A percentile compares a stretch with the other conserved stretches of the same genome.
Evolutionary conservation across 208 protist species (phyloP).

Genomic region (Wallacemonas sp.): DNA sequence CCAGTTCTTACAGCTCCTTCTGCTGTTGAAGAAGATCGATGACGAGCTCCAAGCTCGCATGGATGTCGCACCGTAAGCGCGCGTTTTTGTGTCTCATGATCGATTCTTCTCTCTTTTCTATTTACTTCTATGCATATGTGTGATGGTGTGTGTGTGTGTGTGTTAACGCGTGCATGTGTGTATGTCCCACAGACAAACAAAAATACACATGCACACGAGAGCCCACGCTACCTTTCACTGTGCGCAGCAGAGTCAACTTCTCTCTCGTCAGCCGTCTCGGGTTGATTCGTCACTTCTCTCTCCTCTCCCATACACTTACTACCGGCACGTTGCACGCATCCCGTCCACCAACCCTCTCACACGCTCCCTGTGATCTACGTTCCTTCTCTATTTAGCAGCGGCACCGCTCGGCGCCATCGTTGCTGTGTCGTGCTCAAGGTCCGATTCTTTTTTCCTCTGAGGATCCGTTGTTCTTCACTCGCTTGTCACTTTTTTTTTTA

Average conservation of each 20-base stretch:
- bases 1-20: constrained; percentile 57
- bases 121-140: no score
- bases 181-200: neutral
- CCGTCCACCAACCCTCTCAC: no score
- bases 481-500: constrained; percentile 7
- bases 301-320: no score
- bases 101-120: neutral
- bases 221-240: no score
- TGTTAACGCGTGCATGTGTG: neutral
- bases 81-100: constrained; percentile 11
- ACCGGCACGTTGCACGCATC: no score
- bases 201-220: constrained; percentile 7
- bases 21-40: constrained; percentile 35
- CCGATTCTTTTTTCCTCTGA: constrained; percentile 9
- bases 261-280: no score
- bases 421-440: neutral
- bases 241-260: no score
- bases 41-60: neutral
- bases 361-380: constrained; percentile 1
- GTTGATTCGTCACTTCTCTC: no score
- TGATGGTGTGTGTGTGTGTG: no score
- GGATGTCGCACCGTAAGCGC: neutral
- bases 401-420: no score
- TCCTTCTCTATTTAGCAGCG: no score
- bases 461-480: neutral